Conservation (phyloP, 169 alveolate species). For the Eimeria acervulina region DNA sequence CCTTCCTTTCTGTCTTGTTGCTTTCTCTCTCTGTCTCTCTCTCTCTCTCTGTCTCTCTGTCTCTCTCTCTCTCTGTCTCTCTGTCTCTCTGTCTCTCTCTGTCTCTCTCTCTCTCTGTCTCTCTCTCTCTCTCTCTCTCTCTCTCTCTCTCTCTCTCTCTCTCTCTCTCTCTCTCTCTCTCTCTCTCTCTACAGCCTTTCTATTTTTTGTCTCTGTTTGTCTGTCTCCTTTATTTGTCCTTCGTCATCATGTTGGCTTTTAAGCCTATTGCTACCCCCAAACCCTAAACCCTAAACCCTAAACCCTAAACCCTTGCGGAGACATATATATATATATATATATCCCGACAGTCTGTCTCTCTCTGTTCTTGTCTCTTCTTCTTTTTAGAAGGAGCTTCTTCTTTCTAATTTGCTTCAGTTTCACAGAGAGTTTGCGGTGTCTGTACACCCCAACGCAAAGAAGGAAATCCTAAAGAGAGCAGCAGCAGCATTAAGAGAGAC, state of each 20-base stretch:
- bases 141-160: too few species aligned
- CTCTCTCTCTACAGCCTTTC: not conserved
- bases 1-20: not conserved
- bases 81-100: not conserved
- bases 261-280: too few species aligned
- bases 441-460: not conserved
- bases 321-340: too few species aligned
- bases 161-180: not conserved
- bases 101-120: not conserved
- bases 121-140: not conserved
- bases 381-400: not conserved
- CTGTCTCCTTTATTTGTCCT: not conserved
- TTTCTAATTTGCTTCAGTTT: not conserved
- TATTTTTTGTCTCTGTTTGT: not conserved
- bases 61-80: too few species aligned
- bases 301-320: too few species aligned
- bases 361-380: not conserved
- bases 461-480: not conserved
- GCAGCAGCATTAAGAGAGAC: slow-evolving; percentile 38
- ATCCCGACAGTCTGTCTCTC: too few species aligned
- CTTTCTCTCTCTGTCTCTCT: too few species aligned
- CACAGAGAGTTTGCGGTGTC: not conserved
- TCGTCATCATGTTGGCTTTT: not conserved
- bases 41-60: too few species aligned
- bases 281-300: too few species aligned